Evolutionary conservation across 345 rosid species (phyloP).

Genomic region (Gossypium raimondii): DNA sequence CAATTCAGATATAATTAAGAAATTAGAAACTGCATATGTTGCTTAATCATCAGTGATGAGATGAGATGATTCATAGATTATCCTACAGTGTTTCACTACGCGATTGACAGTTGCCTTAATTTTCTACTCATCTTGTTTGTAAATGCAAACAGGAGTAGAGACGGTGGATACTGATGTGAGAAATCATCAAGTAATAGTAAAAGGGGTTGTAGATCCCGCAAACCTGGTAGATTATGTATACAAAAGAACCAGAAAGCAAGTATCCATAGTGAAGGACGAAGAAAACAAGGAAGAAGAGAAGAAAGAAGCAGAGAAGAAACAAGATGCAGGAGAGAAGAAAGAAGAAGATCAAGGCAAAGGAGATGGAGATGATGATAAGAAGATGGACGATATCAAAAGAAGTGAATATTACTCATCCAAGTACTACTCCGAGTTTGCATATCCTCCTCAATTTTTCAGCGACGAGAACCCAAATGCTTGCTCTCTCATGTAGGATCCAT

Average conservation of each 20-base stretch:
- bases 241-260: conserved; percentile 56
- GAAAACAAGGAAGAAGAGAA: conserved; percentile 38
- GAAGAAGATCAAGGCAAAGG: conserved; percentile 19
- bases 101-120: too few species aligned
- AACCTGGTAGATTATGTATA: conserved; percentile 41
- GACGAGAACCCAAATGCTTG: conserved; percentile 76
- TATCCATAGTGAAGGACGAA: conserved; percentile 41
- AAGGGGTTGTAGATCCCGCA: conserved; percentile 49
- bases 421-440: conserved; percentile 36
- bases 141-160: conserved; percentile 44
- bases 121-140: too few species aligned
- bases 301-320: conserved; percentile 16
- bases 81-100: too few species aligned
- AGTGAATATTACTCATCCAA: conserved; percentile 48
- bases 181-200: conserved; percentile 41
- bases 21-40: neutral
- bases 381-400: conserved; percentile 31
- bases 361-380: conserved; percentile 21
- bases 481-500: conserved; percentile 36
- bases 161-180: conserved; percentile 49
- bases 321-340: conserved; percentile 5
- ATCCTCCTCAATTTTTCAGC: conserved; percentile 49
- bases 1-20: neutral
- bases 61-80: too few species aligned
- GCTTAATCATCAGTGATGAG: neutral